Conservation (phyloP, 441 rosid species). For the Syzygium malaccense region DNA sequence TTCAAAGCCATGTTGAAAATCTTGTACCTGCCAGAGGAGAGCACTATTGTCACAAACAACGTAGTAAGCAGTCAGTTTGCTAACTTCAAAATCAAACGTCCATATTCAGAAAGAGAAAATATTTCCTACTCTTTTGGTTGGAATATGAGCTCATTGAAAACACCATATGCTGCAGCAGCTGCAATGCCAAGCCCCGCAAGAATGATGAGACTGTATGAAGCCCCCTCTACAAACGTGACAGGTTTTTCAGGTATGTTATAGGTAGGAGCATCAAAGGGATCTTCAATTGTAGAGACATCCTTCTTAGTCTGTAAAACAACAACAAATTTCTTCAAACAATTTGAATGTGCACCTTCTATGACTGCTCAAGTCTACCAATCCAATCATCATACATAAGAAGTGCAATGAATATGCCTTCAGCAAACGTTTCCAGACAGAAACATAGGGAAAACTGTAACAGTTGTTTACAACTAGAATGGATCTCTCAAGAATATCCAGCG, state of each 20-base stretch:
- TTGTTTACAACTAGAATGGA: neutral
- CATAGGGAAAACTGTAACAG: neutral
- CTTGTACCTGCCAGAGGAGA: constrained; percentile 50
- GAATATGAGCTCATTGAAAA: constrained; percentile 85
- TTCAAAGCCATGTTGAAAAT: constrained; percentile 77
- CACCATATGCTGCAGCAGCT: constrained; percentile 85
- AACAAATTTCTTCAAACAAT: neutral
- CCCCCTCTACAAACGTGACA: constrained; percentile 87
- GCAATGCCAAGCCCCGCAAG: constrained; percentile 94
- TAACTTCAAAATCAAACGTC: constrained; percentile 1
- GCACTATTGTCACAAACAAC: neutral
- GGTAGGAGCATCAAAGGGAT: constrained; percentile 95
- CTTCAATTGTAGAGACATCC: constrained; percentile 74
- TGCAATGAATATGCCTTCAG: neutral
- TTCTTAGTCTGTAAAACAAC: constrained; percentile 48
- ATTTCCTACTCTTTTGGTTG: constrained; percentile 88
- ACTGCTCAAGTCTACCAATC: neutral
- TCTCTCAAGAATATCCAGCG: neutral
- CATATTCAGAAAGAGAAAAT: constrained; percentile 3
- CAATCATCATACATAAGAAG: neutral
- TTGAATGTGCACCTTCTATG: neutral
- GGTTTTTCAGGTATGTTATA: constrained; percentile 94
- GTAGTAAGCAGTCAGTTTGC: neutral
- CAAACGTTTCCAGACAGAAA: neutral
- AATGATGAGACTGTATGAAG: constrained; percentile 81